Evolutionary conservation across 1,284 basidiomycete genomes (phyloP).

Genomic region (Melampsora americana): DNA sequence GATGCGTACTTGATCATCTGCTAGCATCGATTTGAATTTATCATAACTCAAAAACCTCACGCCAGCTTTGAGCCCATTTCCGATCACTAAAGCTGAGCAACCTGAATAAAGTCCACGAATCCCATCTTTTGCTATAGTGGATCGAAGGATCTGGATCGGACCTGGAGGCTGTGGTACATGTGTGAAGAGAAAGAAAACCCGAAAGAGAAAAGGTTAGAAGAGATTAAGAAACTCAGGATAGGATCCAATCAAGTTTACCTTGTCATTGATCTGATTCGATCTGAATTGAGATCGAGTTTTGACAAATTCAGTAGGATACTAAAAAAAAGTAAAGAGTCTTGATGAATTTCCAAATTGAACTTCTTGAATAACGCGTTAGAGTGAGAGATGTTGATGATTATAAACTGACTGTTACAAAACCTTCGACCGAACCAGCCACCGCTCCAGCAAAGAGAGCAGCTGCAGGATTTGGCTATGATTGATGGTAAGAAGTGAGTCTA

Average conservation of each 20-base stretch:
- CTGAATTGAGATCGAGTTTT: constrained; percentile 64
- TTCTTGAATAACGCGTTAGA: constrained; percentile 53
- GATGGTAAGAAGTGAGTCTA: too few species aligned
- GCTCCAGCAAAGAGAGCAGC: constrained; percentile 71
- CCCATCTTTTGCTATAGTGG: constrained; percentile 70
- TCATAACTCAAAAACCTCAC: constrained; percentile 95
- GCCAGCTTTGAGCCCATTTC: constrained; percentile 85
- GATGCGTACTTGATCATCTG: constrained; percentile 68
- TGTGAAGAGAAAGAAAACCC: constrained; percentile 53
- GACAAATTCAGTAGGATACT: constrained; percentile 90
- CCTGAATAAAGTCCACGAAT: constrained; percentile 77
- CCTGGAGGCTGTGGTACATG: constrained; percentile 60
- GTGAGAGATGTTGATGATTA: constrained; percentile 4
- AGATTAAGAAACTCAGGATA: constrained; percentile 57
- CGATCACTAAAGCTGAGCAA: constrained; percentile 79
- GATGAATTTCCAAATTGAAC: background rate
- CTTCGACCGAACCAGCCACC: constrained; percentile 90
- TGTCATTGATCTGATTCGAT: constrained; percentile 45
- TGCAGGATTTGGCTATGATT: constrained; percentile 7
- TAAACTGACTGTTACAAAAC: constrained; percentile 57
- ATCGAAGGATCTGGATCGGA: constrained; percentile 66
- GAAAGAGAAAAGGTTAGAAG: constrained; percentile 53
- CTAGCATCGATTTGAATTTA: constrained; percentile 78
- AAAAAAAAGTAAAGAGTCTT: constrained; percentile 51
- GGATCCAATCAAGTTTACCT: constrained; percentile 55